Conservation (phyloP, 2,329 filamentous ascomycete genomes). For the Helotiales sp. region DNA sequence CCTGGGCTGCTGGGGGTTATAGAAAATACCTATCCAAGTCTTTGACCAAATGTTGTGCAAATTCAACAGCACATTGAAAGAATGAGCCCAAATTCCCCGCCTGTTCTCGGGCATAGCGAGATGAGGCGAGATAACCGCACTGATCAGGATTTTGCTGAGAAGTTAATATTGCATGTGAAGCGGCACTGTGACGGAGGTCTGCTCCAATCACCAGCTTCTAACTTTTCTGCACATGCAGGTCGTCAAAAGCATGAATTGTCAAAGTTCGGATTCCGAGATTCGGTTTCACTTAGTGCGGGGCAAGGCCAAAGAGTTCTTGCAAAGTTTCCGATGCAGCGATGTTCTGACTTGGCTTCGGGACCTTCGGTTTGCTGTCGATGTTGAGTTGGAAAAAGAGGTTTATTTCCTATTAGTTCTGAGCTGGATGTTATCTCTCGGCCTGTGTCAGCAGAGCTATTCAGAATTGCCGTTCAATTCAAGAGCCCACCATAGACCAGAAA, state of each 20-base stretch:
- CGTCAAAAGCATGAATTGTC: not conserved
- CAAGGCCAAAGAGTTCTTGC: not conserved
- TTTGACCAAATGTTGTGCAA: too few relatives aligned
- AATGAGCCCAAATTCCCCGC: not conserved
- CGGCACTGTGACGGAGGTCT: not conserved
- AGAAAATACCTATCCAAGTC: too few relatives aligned
- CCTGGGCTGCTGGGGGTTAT: too few relatives aligned
- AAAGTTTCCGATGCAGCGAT: not conserved
- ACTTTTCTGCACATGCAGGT: not conserved
- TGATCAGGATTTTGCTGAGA: not conserved
- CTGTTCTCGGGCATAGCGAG: not conserved
- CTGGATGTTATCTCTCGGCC: too few relatives aligned
- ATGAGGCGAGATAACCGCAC: not conserved
- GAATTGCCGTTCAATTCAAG: too few relatives aligned
- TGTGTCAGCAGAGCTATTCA: too few relatives aligned
- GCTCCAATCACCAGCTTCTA: not conserved
- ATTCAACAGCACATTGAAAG: too few relatives aligned
- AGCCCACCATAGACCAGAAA: too few relatives aligned
- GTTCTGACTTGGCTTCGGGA: not conserved
- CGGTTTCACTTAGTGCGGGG: not conserved
- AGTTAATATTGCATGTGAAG: not conserved
- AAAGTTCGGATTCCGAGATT: too few relatives aligned
- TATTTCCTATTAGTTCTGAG: too few relatives aligned
- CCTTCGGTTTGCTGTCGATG: too few relatives aligned
- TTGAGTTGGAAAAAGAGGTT: too few relatives aligned